Evolutionary conservation across 352 stramenopile genomes (phyloP).

Genomic region (Globisporangium polare): DNA sequence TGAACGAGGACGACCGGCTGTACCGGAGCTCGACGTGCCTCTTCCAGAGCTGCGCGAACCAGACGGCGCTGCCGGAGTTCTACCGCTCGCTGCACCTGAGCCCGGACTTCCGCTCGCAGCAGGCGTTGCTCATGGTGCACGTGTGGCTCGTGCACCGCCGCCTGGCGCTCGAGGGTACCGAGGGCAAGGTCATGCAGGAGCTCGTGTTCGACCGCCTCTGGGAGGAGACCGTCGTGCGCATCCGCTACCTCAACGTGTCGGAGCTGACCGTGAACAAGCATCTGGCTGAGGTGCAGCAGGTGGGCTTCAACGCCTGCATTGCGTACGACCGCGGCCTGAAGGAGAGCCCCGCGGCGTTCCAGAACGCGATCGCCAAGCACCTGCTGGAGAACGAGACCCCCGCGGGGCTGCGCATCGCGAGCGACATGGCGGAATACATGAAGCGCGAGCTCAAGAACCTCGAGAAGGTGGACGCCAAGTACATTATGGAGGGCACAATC

Average conservation of each 20-base stretch:
- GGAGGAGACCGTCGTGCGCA: conserved; percentile 93
- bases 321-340: conserved; percentile 92
- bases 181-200: conserved; percentile 90
- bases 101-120: conserved; percentile 89
- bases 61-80: conserved; percentile 68
- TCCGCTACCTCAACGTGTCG: conserved; percentile 90
- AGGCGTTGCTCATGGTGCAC: conserved; percentile 93
- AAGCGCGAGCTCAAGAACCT: conserved; percentile 79
- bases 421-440: conserved; percentile 64
- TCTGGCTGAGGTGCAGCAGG: conserved; percentile 93
- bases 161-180: conserved; percentile 73
- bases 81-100: conserved; percentile 61
- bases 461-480: conserved; percentile 69
- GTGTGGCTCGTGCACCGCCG: conserved; percentile 96
- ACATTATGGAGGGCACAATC: conserved; percentile 69
- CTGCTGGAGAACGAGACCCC: conserved; percentile 70
- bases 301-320: conserved; percentile 93
- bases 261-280: conserved; percentile 97
- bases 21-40: conserved; percentile 70
- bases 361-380: conserved; percentile 66
- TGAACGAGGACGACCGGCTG: conserved; percentile 82
- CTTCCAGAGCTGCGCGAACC: conserved; percentile 84
- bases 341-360: conserved; percentile 41
- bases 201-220: conserved; percentile 96
- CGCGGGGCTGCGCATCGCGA: conserved; percentile 51